Evolutionary conservation across 306 rosid genomes (phyloP), one percentile per base, ranked within the genome.

Genomic region (Oemleria cerasiformis): DNA sequence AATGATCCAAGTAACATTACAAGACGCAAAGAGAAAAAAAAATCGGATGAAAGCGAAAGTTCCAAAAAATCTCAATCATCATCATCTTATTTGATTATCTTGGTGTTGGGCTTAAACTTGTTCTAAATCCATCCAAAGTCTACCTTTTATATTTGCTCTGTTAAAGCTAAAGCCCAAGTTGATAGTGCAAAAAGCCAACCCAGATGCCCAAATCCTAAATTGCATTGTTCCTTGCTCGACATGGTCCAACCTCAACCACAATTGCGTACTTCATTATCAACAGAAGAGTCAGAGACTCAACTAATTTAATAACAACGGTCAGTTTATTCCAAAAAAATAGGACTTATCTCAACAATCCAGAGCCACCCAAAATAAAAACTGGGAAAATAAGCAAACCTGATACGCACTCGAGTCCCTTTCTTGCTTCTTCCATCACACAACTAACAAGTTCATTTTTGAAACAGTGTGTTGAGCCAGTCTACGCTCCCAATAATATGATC

Each of bases 361-460:
- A 40, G 41, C 73, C 50, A 69, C 63, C 20, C 30, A 20, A 39
- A 54, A 21, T 56, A 56, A 25, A 2, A 25, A 25, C 30, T 8
- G 43, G 70, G 2, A 25, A 15, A 44, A 42, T 39, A 65, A 8
- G 5, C 20, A 56, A 1, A 12, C 55, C 41, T 2, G 70, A 65
- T 21, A 9, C 13, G 2, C 65, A 54, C 53, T 70, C n/a, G 45
- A 42, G 74, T 70, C 54, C 65, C 21, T 70, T 42, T 70, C 65
- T 70, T 70, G 36, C 36, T 30, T 30, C 36, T 30, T 30, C 65
- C 1, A 19, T 21, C 4, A 51, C 48, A 4, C 14, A 12, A 10
- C 6, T 13, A 9, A 14, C 9, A 38, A 23, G 63, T 11, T 36
- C 34, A 17, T 36, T 17, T 61, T 23, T 34, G 30, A n/a, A 68